Conservation (phyloP, 2,329 filamentous ascomycete genomes). For the Spiromastix sp. region DNA sequence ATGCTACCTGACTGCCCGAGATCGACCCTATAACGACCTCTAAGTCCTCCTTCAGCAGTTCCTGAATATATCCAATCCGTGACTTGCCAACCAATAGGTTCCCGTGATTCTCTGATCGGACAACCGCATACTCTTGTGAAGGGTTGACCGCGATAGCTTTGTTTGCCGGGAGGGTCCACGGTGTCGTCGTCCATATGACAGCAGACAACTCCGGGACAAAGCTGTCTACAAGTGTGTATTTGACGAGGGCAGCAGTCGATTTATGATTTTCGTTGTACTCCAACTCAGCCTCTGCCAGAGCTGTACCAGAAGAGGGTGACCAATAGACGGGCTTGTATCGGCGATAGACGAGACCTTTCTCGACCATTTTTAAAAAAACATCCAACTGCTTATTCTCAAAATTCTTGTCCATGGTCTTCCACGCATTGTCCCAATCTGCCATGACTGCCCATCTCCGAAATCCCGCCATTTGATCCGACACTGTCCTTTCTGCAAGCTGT, state of each 20-base stretch:
- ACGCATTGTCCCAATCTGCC: conserved; percentile 54
- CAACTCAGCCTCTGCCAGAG: conserved; percentile 53
- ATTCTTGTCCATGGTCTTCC: conserved; percentile 51
- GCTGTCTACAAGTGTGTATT: conserved; percentile 57
- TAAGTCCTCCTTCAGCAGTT: conserved; percentile 40
- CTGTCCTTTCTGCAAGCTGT: conserved; percentile 44
- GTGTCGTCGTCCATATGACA: conserved; percentile 98
- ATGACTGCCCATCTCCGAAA: conserved; percentile 53
- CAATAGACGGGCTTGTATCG: conserved; percentile 56
- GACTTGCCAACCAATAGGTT: conserved; percentile 61
- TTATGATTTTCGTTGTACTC: conserved; percentile 54
- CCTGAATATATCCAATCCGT: conserved; percentile 50
- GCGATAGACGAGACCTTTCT: conserved; percentile 51
- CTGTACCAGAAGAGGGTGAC: conserved; percentile 55
- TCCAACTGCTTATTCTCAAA: conserved; percentile 52
- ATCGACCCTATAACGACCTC: conserved; percentile 47
- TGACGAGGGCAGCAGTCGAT: conserved; percentile 55
- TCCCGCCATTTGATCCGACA: conserved; percentile 48
- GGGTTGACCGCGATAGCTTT: conserved; percentile 73
- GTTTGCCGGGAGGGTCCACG: conserved; percentile 94
- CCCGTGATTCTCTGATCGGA: conserved; percentile 47
- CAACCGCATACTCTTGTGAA: conserved; percentile 62
- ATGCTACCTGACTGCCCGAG: conserved; percentile 54
- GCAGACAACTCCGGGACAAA: conserved; percentile 50
- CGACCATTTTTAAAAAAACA: conserved; percentile 52